A percentile compares a stretch with the other conserved stretches of the same genome.
These are phyloP conservation scores for Verticillium zaregamsianum DNA, from an alignment of 2,329 filamentous ascomycete species.

Conservation along the genomic window DNA sequence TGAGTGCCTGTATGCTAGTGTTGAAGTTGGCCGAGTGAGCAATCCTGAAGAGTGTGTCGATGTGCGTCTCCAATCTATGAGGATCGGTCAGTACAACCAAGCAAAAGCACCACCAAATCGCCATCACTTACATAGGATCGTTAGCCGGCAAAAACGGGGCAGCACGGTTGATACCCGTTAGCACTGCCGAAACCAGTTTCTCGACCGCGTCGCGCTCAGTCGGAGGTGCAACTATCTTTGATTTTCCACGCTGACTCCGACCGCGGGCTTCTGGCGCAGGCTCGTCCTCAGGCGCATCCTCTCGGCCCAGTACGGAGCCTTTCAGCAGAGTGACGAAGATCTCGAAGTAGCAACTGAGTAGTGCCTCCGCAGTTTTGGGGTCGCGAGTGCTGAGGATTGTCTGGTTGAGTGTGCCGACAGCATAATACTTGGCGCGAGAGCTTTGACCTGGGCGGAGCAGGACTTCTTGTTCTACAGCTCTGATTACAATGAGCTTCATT, in stretches of 20 bases:
- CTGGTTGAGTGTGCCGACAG: slow-evolving; percentile 94
- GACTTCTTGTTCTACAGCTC: slow-evolving; percentile 80
- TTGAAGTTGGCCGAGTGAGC: slow-evolving; percentile 99
- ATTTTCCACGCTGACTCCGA: background rate
- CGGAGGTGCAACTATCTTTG: background rate
- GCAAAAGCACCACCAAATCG: background rate
- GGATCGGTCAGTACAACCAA: slow-evolving; percentile 14
- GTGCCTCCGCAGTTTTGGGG: slow-evolving; percentile 70
- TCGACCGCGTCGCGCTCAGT: slow-evolving; percentile 70
- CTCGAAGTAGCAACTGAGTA: slow-evolving; percentile 89
- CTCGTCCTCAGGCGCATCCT: slow-evolving; percentile 1
- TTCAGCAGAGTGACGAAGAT: slow-evolving; percentile 83
- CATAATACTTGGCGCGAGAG: slow-evolving; percentile 88
- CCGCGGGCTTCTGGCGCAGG: background rate
- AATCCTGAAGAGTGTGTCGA: slow-evolving; percentile 92
- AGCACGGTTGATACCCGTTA: slow-evolving; percentile 93
- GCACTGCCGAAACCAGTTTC: slow-evolving; percentile 85
- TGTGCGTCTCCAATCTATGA: slow-evolving; percentile 72
- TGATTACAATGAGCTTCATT: slow-evolving; percentile 89
- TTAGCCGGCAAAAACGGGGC: slow-evolving; percentile 88
- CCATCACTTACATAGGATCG: slow-evolving; percentile 58
- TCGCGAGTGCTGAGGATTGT: slow-evolving; percentile 87
- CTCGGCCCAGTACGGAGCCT: slow-evolving; percentile 7
- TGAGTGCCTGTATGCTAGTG: slow-evolving; percentile 91
- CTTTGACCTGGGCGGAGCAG: slow-evolving; percentile 85